These are phyloP conservation scores for Uromyces viciae-fabae DNA, from an alignment of 1,284 basidiomycete species.

Conservation along the genomic window DNA sequence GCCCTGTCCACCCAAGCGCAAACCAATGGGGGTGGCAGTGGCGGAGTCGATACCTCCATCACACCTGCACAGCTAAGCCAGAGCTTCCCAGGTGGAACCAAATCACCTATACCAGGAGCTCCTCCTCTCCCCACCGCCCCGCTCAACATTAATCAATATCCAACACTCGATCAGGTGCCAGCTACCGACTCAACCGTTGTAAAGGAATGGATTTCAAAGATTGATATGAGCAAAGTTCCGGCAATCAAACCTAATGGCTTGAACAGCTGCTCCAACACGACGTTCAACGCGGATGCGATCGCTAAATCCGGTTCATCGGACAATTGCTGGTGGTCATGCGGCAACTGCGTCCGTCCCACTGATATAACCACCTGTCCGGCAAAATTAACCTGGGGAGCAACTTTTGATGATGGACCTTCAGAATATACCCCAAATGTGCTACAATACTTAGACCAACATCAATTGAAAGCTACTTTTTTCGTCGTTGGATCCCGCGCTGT, in stretches of 20 bases:
- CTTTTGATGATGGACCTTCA: slow-evolving; percentile 63
- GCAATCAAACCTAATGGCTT: slow-evolving; percentile 57
- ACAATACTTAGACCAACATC: slow-evolving; percentile 65
- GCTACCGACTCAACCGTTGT: slow-evolving; percentile 68
- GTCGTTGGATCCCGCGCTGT: slow-evolving; percentile 84
- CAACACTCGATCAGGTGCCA: slow-evolving; percentile 66
- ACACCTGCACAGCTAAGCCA: not conserved
- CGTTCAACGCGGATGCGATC: slow-evolving; percentile 61
- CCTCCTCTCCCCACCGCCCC: slow-evolving; percentile 18
- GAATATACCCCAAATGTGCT: slow-evolving; percentile 73
- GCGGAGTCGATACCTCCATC: not conserved
- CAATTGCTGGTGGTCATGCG: slow-evolving; percentile 83
- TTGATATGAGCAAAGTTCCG: slow-evolving; percentile 66
- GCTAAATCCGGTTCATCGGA: slow-evolving; percentile 64
- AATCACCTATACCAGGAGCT: slow-evolving; percentile 26
- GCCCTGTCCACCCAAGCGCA: not conserved
- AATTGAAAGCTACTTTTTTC: slow-evolving; percentile 81
- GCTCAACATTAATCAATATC: slow-evolving; percentile 60
- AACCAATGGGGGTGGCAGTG: not conserved
- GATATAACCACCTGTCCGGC: slow-evolving; percentile 75
- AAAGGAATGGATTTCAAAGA: slow-evolving; percentile 67
- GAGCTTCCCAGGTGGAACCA: slow-evolving; percentile 20
- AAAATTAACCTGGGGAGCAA: slow-evolving; percentile 67
- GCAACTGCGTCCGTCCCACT: slow-evolving; percentile 67
- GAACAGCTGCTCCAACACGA: slow-evolving; percentile 66